phyloP scores from a whole-genome alignment of 352 stramenopile species.

The Phytophthora aleatoria region DNA sequence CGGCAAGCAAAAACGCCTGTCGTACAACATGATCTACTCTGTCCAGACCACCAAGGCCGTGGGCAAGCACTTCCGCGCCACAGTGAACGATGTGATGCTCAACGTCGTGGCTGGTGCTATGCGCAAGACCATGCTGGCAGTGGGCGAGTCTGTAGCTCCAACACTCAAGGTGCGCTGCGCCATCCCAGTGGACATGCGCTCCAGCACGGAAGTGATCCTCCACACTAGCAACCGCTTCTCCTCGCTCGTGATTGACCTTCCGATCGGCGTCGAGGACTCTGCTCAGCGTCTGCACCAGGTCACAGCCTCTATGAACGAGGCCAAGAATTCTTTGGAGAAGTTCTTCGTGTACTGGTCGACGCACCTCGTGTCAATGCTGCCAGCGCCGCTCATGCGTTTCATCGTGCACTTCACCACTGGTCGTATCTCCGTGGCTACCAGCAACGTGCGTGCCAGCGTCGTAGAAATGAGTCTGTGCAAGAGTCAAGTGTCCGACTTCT shows the following conservation, averaged over 20 bases:
- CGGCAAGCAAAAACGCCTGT: conserved; percentile 65
- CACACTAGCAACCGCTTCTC: conserved; percentile 82
- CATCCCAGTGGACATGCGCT: conserved; percentile 83
- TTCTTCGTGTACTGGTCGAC: conserved; percentile 71
- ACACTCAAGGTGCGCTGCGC: conserved; percentile 64
- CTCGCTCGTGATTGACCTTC: conserved; percentile 75
- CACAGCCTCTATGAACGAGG: conserved; percentile 65
- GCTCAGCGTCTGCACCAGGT: conserved; percentile 57
- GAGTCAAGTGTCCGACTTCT: conserved; percentile 61
- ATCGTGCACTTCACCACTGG: conserved; percentile 62
- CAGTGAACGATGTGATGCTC: conserved; percentile 85
- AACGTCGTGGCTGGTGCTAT: conserved; percentile 79
- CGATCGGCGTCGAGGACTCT: conserved; percentile 54
- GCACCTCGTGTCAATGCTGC: conserved; percentile 62
- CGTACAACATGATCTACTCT: conserved; percentile 76
- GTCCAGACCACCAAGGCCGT: conserved; percentile 75
- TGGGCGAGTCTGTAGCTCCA: conserved; percentile 40
- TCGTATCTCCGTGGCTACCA: conserved; percentile 67
- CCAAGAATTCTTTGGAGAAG: conserved; percentile 84
- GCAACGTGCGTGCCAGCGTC: conserved; percentile 66
- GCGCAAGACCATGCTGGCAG: conserved; percentile 62
- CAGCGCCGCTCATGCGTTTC: conserved; percentile 50
- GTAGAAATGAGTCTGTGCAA: conserved; percentile 62
- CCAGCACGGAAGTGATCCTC: conserved; percentile 62
- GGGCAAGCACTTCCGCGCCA: conserved; percentile 67